Evolutionary conservation across 2,329 filamentous ascomycete genomes (phyloP).

Genomic region (Stagonosporopsis tanaceti): DNA sequence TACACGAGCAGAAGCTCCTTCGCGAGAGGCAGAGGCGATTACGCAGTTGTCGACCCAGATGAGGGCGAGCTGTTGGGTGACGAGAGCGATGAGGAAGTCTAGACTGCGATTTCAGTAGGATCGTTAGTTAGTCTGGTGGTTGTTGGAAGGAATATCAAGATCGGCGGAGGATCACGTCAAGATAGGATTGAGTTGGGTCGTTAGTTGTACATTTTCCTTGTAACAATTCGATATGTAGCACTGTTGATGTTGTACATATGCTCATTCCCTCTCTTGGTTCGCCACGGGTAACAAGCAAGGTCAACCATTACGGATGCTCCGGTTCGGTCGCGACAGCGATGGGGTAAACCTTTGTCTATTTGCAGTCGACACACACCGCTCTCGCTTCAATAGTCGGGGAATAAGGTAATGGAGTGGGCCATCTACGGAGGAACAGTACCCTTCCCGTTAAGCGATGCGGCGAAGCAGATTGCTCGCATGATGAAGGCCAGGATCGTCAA

Average conservation of each 20-base stretch:
- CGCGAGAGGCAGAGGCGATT: slow-evolving; percentile 84
- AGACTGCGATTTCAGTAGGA: slow-evolving; percentile 17
- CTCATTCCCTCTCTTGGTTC: slow-evolving; percentile 6
- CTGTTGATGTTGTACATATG: slow-evolving; percentile 4
- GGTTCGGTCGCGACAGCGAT: slow-evolving; percentile 3
- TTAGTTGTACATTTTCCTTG: slow-evolving; percentile 23
- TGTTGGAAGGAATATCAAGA: neutral
- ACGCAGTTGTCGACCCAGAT: slow-evolving; percentile 87
- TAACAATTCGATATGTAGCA: slow-evolving; percentile 21
- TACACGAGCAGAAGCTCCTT: slow-evolving; percentile 93
- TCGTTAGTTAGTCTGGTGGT: neutral
- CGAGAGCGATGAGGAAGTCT: slow-evolving; percentile 89
- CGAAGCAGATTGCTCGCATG: slow-evolving; percentile 18
- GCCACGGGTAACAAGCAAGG: neutral
- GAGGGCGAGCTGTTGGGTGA: slow-evolving; percentile 94
- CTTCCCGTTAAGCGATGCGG: slow-evolving; percentile 14
- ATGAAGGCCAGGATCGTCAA: slow-evolving; percentile 11
- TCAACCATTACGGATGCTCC: slow-evolving; percentile 4
- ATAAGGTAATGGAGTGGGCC: slow-evolving; percentile 12
- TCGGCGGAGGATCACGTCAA: slow-evolving; percentile 8
- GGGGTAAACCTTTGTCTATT: neutral
- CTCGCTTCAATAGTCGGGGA: slow-evolving; percentile 7
- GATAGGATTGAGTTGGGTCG: slow-evolving; percentile 5
- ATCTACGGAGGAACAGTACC: slow-evolving; percentile 9
- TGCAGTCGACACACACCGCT: slow-evolving; percentile 17